These are phyloP conservation scores for Rhodotorula graminis DNA, from an alignment of 768 basidiomycete genomes.

Conservation along the genomic window DNA sequence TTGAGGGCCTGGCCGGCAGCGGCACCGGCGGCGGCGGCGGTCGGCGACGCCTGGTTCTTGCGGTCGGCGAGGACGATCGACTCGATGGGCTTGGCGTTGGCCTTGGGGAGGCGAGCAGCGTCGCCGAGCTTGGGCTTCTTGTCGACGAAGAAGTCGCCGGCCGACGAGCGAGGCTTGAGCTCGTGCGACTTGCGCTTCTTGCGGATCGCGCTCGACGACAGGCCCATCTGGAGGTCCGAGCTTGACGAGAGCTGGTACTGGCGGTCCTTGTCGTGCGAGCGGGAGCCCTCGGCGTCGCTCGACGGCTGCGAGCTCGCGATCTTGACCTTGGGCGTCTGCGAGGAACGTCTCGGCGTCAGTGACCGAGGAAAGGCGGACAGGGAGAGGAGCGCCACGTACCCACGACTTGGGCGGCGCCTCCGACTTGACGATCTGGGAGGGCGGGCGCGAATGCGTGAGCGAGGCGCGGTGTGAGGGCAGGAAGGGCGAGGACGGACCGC, in stretches of 20 bases:
- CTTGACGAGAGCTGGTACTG: constrained; percentile 1
- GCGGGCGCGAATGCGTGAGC: neutral
- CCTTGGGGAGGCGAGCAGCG: neutral
- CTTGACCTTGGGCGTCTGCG: neutral
- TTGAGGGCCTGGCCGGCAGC: too few relatives aligned
- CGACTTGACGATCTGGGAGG: neutral
- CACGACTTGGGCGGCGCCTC: constrained; percentile 4
- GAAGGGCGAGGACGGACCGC: neutral
- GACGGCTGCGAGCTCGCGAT: neutral
- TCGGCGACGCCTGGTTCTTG: neutral
- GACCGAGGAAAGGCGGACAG: too few relatives aligned
- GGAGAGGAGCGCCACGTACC: neutral
- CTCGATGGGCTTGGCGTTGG: neutral
- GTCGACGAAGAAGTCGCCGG: constrained; percentile 10
- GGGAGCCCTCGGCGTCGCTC: neutral
- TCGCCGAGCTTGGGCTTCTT: constrained; percentile 24
- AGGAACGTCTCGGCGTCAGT: too few relatives aligned
- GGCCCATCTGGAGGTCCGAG: too few relatives aligned
- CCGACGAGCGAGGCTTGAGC: constrained; percentile 5
- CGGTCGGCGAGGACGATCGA: constrained; percentile 15
- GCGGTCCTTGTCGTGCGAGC: neutral
- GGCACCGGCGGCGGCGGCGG: neutral
- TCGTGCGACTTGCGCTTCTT: constrained; percentile 14
- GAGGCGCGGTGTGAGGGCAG: too few relatives aligned
- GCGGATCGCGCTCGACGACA: too few relatives aligned